Evolutionary conservation across 2,329 filamentous ascomycete species (phyloP).

Genomic region (Xylariaceae sp.): DNA sequence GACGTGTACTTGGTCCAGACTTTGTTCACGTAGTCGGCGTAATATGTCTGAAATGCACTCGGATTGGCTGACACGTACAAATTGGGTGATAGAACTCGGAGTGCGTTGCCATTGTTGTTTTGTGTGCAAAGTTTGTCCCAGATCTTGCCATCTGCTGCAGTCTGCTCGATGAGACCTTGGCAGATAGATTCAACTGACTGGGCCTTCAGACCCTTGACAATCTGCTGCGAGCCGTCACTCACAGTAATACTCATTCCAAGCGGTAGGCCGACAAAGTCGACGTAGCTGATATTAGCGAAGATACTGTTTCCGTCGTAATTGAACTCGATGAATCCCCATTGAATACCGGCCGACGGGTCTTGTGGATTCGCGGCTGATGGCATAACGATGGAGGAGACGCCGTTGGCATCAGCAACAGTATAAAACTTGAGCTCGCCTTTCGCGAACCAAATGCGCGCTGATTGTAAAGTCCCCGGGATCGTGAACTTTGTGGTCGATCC

Average conservation of each 20-base stretch:
- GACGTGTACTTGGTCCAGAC: conserved; percentile 42
- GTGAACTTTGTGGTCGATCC: conserved; percentile 36
- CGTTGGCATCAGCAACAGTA: conserved; percentile 29
- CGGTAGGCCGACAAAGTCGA: conserved; percentile 48
- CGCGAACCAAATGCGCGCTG: conserved; percentile 41
- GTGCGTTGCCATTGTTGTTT: conserved; percentile 31
- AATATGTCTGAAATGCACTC: conserved; percentile 39
- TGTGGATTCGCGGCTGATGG: conserved; percentile 42
- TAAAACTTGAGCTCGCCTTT: conserved; percentile 38
- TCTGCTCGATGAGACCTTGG: conserved; percentile 36
- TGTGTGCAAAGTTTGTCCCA: conserved; percentile 45
- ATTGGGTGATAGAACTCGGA: conserved; percentile 45
- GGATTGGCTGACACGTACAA: conserved; percentile 36
- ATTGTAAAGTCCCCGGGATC: conserved; percentile 37
- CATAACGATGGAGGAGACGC: conserved; percentile 39
- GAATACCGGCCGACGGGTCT: conserved; percentile 41
- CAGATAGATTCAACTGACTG: conserved; percentile 39
- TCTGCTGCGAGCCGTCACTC: conserved; percentile 40
- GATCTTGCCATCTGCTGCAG: conserved; percentile 34
- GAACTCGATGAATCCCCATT: conserved; percentile 50
- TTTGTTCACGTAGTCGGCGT: conserved; percentile 40
- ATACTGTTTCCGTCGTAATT: conserved; percentile 36
- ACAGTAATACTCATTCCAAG: conserved; percentile 45
- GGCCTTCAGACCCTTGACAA: conserved; percentile 37
- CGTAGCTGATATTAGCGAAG: conserved; percentile 48